These are phyloP conservation scores for Melaleuca quinquenervia DNA, from an alignment of 345 rosid genomes.

Conservation along the genomic window DNA sequence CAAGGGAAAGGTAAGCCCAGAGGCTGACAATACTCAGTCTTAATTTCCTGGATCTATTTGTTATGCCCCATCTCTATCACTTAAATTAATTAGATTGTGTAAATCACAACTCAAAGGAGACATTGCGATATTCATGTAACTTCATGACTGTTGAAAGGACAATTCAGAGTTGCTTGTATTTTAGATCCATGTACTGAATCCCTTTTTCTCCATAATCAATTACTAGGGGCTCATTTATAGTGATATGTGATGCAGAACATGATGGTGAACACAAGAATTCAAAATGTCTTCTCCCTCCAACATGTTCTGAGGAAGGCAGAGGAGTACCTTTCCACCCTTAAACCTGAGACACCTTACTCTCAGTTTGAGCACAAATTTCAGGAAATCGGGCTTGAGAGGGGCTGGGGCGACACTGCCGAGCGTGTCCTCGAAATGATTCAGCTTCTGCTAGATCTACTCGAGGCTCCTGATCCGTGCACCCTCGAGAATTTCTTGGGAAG, in stretches of 20 bases:
- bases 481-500: conserved; percentile 85
- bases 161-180: background rate
- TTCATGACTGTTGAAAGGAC: background rate
- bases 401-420: conserved; percentile 87
- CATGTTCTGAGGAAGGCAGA: conserved; percentile 81
- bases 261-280: conserved; percentile 80
- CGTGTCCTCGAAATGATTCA: conserved; percentile 84
- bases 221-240: background rate
- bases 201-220: background rate
- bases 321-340: conserved; percentile 49
- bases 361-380: conserved; percentile 72
- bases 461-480: conserved; percentile 96
- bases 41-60: background rate
- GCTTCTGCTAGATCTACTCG: conserved; percentile 88
- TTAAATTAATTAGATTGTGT: background rate
- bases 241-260: conserved; percentile 31
- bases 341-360: conserved; percentile 43
- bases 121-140: background rate
- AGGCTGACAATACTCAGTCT: background rate
- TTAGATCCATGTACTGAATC: background rate
- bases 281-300: conserved; percentile 57
- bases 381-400: conserved; percentile 89
- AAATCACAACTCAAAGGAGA: background rate
- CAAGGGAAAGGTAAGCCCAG: conserved; percentile 33
- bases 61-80: background rate